Evolutionary conservation across 768 basidiomycete genomes (phyloP).

Genomic region (Hydnomerulius pinastri): DNA sequence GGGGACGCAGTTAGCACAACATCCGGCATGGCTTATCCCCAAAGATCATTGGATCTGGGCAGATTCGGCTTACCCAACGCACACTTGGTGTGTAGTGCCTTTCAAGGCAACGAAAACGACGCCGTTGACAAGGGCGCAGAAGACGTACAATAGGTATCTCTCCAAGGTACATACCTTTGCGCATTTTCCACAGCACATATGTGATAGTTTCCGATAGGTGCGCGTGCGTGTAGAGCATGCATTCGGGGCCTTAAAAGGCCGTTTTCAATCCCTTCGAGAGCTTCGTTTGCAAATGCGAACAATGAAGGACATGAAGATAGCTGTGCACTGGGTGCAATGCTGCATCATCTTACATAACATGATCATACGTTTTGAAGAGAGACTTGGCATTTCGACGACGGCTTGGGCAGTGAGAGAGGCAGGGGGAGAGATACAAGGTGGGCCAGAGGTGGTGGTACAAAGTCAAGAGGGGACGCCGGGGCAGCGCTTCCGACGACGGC

Average conservation of each 20-base stretch:
- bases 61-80: background rate
- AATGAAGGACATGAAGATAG: background rate
- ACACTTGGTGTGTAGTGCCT: background rate
- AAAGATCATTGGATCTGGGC: conserved; percentile 8
- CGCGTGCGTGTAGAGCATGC: background rate
- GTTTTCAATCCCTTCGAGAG: background rate
- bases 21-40: background rate
- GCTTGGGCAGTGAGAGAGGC: too few relatives aligned
- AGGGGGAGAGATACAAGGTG: too few relatives aligned
- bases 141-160: background rate
- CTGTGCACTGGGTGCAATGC: background rate
- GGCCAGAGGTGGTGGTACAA: too few relatives aligned
- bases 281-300: background rate
- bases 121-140: background rate
- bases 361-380: background rate
- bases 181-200: background rate
- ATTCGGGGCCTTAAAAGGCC: background rate
- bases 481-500: too few relatives aligned
- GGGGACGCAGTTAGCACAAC: background rate
- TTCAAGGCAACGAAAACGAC: conserved; percentile 9
- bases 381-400: too few relatives aligned
- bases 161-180: background rate
- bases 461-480: too few relatives aligned
- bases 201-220: too few relatives aligned
- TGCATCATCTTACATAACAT: background rate